Evolutionary conservation across 345 rosid genomes (phyloP).

Genomic region (Boechera stricta): DNA sequence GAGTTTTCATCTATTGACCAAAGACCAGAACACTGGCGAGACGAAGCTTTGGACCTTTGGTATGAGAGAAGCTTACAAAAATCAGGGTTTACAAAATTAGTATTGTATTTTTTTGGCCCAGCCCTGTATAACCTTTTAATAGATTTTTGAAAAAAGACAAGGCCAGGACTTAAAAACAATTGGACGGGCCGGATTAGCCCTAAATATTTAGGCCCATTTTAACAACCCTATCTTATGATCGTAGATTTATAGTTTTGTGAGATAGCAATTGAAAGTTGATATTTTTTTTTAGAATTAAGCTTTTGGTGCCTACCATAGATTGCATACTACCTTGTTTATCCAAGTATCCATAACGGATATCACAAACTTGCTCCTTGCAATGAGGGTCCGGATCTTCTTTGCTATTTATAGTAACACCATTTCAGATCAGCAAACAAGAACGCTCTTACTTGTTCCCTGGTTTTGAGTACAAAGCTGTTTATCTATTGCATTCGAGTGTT

Average conservation of each 20-base stretch:
- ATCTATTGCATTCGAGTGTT: too few relatives aligned
- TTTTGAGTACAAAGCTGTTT: constrained; percentile 3
- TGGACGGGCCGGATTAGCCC: too few relatives aligned
- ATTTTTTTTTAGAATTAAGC: neutral
- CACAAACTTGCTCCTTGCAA: neutral
- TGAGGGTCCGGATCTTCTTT: neutral
- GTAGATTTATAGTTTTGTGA: neutral
- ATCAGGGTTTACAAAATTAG: too few relatives aligned
- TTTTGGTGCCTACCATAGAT: neutral
- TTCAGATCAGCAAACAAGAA: neutral
- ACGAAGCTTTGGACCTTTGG: too few relatives aligned
- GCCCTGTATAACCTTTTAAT: too few relatives aligned
- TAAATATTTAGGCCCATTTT: too few relatives aligned
- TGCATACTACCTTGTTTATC: neutral
- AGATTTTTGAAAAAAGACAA: too few relatives aligned
- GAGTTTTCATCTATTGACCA: too few relatives aligned
- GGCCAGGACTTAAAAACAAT: too few relatives aligned
- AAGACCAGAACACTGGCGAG: too few relatives aligned
- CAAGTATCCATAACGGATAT: neutral
- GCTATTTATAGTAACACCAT: neutral
- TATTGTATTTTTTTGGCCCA: too few relatives aligned
- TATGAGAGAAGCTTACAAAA: too few relatives aligned
- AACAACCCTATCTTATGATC: constrained; percentile 4
- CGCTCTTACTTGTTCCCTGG: neutral
- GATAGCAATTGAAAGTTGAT: neutral